These are phyloP conservation scores for Nigrospora sphaerica DNA, from an alignment of 2,329 filamentous ascomycete species.

Conservation along the genomic window DNA sequence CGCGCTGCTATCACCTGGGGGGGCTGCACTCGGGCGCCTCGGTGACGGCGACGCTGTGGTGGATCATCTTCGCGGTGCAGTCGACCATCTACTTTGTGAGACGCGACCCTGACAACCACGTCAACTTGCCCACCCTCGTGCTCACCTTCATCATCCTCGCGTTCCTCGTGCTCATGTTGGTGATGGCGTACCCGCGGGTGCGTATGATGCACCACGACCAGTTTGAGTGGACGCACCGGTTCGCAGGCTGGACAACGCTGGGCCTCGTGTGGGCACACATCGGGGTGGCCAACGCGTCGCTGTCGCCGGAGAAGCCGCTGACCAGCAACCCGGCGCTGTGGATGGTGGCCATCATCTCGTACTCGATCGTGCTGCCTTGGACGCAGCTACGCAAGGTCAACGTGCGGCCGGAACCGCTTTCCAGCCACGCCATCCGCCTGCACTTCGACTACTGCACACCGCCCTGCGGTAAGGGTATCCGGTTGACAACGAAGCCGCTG, in stretches of 20 bases:
- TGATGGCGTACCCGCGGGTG: constrained; percentile 56
- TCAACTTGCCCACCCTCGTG: constrained; percentile 23
- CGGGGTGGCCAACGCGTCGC: constrained; percentile 15
- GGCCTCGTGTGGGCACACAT: constrained; percentile 7
- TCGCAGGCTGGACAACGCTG: constrained; percentile 62
- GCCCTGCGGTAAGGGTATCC: constrained; percentile 48
- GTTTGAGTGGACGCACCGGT: constrained; percentile 68
- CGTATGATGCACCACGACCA: constrained; percentile 58
- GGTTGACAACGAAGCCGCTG: constrained; percentile 57
- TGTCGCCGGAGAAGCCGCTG: constrained; percentile 12
- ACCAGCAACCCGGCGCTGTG: constrained; percentile 45
- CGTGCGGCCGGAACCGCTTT: constrained; percentile 60
- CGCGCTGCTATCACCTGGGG: constrained; percentile 47
- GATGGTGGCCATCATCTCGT: constrained; percentile 59
- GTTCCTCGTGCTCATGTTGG: constrained; percentile 47
- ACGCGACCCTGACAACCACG: constrained; percentile 9
- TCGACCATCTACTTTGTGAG: constrained; percentile 18
- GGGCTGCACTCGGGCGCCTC: constrained; percentile 45
- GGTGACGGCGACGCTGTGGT: constrained; percentile 42
- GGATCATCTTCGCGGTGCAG: constrained; percentile 29
- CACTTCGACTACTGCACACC: constrained; percentile 60
- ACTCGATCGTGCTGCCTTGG: constrained; percentile 67
- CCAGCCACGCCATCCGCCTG: constrained; percentile 64
- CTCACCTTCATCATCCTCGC: constrained; percentile 52
- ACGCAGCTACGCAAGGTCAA: constrained; percentile 59